phyloP scores from a whole-genome alignment of 2,329 filamentous ascomycete species.

The Lecanicillium sp. region DNA sequence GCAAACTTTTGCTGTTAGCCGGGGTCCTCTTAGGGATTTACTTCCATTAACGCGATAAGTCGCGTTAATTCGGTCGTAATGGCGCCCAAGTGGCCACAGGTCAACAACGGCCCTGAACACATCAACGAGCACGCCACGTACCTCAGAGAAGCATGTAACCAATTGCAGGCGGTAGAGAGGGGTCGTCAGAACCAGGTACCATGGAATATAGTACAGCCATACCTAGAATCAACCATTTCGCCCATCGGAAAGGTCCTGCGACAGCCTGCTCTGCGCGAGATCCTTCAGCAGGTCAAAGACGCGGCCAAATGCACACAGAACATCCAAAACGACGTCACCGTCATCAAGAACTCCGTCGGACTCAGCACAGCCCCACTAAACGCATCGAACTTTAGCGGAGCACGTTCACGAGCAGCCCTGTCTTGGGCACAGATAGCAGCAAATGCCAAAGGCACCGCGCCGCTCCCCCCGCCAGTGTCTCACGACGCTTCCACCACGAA shows the following conservation, averaged over 20 bases:
- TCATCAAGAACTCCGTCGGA: constrained; percentile 15
- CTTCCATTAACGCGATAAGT: not conserved
- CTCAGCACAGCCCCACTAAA: constrained; percentile 10
- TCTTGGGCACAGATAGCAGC: constrained; percentile 13
- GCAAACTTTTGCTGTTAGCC: not conserved
- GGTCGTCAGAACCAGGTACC: constrained; percentile 12
- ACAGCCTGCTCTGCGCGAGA: constrained; percentile 13
- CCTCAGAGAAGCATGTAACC: constrained; percentile 14
- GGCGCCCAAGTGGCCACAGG: constrained; percentile 1
- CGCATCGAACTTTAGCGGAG: constrained; percentile 12
- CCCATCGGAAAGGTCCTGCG: constrained; percentile 11
- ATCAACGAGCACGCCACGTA: constrained; percentile 14
- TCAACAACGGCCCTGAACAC: constrained; percentile 8
- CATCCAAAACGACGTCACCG: constrained; percentile 14
- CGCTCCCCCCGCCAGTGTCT: no score
- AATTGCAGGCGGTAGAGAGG: constrained; percentile 12
- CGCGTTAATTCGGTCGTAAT: constrained; percentile 1
- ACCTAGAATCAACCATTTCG: constrained; percentile 13
- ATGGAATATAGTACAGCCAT: constrained; percentile 13
- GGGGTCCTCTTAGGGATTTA: not conserved
- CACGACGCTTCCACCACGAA: no score
- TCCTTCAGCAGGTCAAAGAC: constrained; percentile 14
- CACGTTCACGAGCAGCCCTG: constrained; percentile 6
- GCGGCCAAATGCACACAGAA: constrained; percentile 14
- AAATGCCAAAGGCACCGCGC: no score